phyloP scores from a whole-genome alignment of 768 basidiomycete genomes.

The Boletus huronensis region DNA sequence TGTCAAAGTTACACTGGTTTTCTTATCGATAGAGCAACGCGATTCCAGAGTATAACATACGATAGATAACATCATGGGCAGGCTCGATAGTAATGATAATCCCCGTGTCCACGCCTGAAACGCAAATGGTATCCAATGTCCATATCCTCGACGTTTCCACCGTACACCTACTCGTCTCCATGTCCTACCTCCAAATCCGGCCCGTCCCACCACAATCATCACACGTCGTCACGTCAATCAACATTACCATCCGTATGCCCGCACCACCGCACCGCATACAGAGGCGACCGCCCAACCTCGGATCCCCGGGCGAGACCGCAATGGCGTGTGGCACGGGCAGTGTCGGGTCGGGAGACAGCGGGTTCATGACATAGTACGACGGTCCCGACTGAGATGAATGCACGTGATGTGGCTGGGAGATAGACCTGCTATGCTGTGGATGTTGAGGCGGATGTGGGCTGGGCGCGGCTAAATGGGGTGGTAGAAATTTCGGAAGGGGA shows the following conservation, averaged over 20 bases:
- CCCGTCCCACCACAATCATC: constrained; percentile 62
- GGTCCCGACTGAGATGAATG: not conserved
- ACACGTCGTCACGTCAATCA: constrained; percentile 56
- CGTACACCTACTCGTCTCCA: not conserved
- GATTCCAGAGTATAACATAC: no score
- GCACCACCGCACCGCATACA: constrained; percentile 67
- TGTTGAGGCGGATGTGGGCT: not conserved
- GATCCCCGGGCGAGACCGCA: constrained; percentile 60
- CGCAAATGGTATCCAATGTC: constrained; percentile 1
- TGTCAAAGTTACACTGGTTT: no score
- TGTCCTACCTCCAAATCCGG: constrained; percentile 39
- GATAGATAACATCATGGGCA: no score
- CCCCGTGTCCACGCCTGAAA: not conserved
- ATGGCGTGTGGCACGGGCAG: constrained; percentile 40
- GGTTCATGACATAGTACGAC: constrained; percentile 28
- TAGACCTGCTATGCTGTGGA: constrained; percentile 14
- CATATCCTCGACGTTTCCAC: not conserved
- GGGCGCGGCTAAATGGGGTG: constrained; percentile 17
- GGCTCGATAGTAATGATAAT: no score
- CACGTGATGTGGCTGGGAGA: constrained; percentile 13
- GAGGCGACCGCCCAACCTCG: constrained; percentile 60
- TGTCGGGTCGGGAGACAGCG: constrained; percentile 9
- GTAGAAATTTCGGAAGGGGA: constrained; percentile 23
- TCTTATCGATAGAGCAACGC: no score
- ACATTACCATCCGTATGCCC: constrained; percentile 48